Conservation (phyloP, 768 basidiomycete species). For the Pisolithus albus region DNA sequence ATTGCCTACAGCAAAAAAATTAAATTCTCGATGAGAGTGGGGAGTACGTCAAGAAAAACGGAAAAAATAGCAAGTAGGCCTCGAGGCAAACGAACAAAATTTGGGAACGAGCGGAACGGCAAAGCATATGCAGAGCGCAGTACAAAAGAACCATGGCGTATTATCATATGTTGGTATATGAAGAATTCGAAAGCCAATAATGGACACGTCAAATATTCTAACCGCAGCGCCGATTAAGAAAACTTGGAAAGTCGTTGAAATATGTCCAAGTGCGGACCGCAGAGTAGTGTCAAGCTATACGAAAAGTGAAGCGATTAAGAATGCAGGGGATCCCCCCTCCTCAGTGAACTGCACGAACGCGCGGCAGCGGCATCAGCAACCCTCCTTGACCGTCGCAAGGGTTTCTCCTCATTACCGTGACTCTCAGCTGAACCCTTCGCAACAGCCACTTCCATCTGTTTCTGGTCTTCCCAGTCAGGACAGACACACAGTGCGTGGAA, state of each 20-base stretch:
- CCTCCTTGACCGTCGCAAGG: slow-evolving; percentile 49
- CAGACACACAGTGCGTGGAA: slow-evolving; percentile 58
- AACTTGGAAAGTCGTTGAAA: no score
- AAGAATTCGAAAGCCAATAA: no score
- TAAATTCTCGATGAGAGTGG: slow-evolving; percentile 3
- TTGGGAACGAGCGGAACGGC: slow-evolving; percentile 1
- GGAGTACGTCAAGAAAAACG: background rate
- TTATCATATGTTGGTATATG: no score
- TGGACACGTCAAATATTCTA: no score
- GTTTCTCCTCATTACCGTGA: slow-evolving; percentile 5
- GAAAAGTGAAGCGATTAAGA: slow-evolving; percentile 15
- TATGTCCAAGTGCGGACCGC: no score
- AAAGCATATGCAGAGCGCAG: slow-evolving; percentile 1
- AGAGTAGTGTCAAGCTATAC: slow-evolving; percentile 14
- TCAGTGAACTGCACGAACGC: slow-evolving; percentile 36
- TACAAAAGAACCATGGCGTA: background rate
- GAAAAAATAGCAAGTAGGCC: background rate
- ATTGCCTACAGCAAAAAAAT: background rate
- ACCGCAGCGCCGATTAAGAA: no score
- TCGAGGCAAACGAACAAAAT: background rate
- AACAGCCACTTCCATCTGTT: slow-evolving; percentile 18
- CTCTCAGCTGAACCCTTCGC: slow-evolving; percentile 6
- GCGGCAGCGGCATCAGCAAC: slow-evolving; percentile 55
- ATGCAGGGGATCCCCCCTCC: slow-evolving; percentile 21
- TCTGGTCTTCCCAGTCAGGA: slow-evolving; percentile 45